phyloP scores from a whole-genome alignment of 805 yeast genomes.

The Wickerhamiella sergipiensis region DNA sequence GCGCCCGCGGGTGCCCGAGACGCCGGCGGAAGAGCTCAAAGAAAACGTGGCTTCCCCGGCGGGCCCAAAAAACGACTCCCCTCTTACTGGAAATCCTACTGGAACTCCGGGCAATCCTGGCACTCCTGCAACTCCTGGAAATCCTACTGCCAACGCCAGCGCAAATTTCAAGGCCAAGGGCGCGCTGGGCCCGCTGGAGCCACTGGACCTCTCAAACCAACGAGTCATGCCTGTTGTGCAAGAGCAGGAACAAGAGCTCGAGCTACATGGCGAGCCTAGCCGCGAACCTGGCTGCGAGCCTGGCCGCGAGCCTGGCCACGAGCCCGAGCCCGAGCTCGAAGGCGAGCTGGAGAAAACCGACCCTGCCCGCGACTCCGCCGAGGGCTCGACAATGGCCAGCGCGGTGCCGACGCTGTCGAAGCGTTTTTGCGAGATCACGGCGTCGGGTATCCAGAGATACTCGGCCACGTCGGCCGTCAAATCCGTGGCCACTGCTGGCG shows the following conservation, averaged over 20 bases:
- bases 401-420: not conserved
- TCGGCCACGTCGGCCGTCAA: conserved; percentile 25
- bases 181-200: not conserved
- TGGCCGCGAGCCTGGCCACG: no score
- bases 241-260: not conserved
- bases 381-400: not conserved
- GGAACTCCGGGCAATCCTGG: no score
- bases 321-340: no score
- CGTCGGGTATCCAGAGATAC: conserved; percentile 44
- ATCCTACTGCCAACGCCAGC: no score
- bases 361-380: not conserved
- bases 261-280: not conserved
- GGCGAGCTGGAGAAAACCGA: not conserved
- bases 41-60: not conserved
- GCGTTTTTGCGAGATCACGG: conserved; percentile 40
- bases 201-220: not conserved
- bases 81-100: no score
- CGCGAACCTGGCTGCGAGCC: no score
- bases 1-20: not conserved
- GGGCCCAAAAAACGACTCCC: no score
- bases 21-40: no score
- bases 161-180: not conserved
- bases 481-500: conserved; percentile 20
- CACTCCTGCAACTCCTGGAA: no score
- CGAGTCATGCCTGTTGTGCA: no score